A percentile compares a stretch with the other conserved stretches of the same genome.
phyloP scores from a whole-genome alignment of 2,329 filamentous ascomycete genomes.

The Talaromyces sp. region DNA sequence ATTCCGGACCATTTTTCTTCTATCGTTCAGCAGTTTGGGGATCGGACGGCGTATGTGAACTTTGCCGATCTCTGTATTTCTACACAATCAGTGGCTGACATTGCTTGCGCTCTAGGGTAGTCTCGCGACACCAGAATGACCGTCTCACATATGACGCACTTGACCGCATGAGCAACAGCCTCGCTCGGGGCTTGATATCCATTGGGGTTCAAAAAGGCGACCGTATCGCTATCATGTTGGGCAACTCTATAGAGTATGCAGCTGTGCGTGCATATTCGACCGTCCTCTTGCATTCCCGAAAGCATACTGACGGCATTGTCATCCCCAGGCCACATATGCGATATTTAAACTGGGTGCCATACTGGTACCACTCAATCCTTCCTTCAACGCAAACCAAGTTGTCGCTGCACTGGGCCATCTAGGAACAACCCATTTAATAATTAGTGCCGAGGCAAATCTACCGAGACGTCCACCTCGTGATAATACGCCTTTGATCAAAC shows the following conservation, averaged over 20 bases:
- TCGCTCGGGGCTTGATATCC: slow-evolving; percentile 66
- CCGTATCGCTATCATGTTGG: slow-evolving; percentile 78
- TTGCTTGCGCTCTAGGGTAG: slow-evolving; percentile 38
- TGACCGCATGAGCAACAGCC: slow-evolving; percentile 68
- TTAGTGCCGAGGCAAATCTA: slow-evolving; percentile 83
- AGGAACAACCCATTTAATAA: slow-evolving; percentile 66
- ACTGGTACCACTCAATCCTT: slow-evolving; percentile 82
- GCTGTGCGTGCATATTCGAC: slow-evolving; percentile 48
- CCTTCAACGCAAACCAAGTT: slow-evolving; percentile 77
- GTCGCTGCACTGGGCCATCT: slow-evolving; percentile 74
- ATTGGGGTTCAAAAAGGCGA: slow-evolving; percentile 76
- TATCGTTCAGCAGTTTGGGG: slow-evolving; percentile 40
- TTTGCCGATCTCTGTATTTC: neutral
- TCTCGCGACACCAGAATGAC: slow-evolving; percentile 58
- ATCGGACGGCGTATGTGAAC: slow-evolving; percentile 48
- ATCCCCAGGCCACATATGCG: slow-evolving; percentile 63
- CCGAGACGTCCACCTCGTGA: slow-evolving; percentile 59
- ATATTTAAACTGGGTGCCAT: slow-evolving; percentile 92
- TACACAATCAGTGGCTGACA: slow-evolving; percentile 3
- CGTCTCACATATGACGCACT: slow-evolving; percentile 70
- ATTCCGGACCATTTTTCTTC: slow-evolving; percentile 43
- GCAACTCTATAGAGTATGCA: slow-evolving; percentile 80
- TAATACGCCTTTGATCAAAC: slow-evolving; percentile 55
- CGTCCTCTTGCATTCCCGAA: neutral
- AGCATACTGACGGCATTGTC: slow-evolving; percentile 13